Percentiles rank a stretch among this genome's conserved stretches.
Evolutionary conservation across 2,329 filamentous ascomycete genomes (phyloP).

Genomic region (Talaromyces sp.): DNA sequence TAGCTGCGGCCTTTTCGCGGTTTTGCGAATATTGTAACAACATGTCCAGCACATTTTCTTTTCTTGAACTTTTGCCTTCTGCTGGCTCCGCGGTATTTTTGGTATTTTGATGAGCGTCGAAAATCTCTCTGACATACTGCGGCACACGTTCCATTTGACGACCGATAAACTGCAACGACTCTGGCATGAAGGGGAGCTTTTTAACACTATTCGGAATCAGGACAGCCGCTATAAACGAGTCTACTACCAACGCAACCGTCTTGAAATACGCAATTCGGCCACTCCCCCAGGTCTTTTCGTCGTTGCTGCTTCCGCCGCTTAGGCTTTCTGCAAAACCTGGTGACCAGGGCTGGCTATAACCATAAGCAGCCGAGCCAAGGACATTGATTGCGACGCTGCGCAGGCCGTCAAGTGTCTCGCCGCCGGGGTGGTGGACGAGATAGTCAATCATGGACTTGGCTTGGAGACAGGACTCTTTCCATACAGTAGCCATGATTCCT

Average conservation of each 20-base stretch:
- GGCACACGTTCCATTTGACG: constrained; percentile 28
- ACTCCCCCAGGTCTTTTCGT: constrained; percentile 14
- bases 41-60: constrained; percentile 31
- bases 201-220: constrained; percentile 29
- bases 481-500: constrained; percentile 35
- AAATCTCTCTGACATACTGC: constrained; percentile 27
- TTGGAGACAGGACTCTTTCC: constrained; percentile 33
- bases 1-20: constrained; percentile 20
- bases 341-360: constrained; percentile 30
- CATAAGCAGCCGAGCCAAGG: constrained; percentile 35
- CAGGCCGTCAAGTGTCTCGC: constrained; percentile 29
- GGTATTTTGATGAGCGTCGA: constrained; percentile 21
- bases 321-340: constrained; percentile 23
- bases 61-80: constrained; percentile 13
- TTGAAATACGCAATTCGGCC: constrained; percentile 31
- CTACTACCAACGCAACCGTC: constrained; percentile 30
- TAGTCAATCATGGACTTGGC: constrained; percentile 30
- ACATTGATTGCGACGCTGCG: constrained; percentile 40
- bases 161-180: constrained; percentile 26
- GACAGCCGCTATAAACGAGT: constrained; percentile 29
- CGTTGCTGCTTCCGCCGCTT: background rate
- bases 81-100: background rate
- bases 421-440: constrained; percentile 25
- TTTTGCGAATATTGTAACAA: constrained; percentile 28
- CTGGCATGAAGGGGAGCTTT: constrained; percentile 27